phyloP scores from a whole-genome alignment of 1,284 basidiomycete species.

The Sanghuangporus sanghuang region DNA sequence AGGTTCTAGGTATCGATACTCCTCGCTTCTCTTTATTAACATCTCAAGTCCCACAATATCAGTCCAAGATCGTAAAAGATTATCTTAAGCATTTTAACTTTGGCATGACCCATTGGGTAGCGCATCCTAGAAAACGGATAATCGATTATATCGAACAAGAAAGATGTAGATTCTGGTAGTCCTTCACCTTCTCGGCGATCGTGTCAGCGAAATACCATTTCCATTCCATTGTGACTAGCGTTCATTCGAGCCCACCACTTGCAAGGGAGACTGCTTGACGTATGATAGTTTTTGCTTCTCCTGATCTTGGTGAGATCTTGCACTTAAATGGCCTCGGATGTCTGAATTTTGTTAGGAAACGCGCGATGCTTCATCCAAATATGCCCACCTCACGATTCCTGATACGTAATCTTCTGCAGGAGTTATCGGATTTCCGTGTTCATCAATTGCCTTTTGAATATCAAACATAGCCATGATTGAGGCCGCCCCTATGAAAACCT shows the following conservation, averaged over 20 bases:
- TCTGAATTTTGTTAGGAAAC: background rate
- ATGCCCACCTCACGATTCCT: background rate
- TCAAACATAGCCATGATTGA: constrained; percentile 11
- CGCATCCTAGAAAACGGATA: too few relatives aligned
- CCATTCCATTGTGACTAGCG: background rate
- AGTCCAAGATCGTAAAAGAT: too few relatives aligned
- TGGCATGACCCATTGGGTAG: background rate
- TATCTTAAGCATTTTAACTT: too few relatives aligned
- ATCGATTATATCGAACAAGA: too few relatives aligned
- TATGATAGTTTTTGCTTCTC: background rate
- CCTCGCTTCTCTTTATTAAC: too few relatives aligned
- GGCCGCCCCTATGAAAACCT: constrained; percentile 10
- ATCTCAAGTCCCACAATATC: too few relatives aligned
- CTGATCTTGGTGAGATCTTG: background rate
- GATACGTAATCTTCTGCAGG: constrained; percentile 2
- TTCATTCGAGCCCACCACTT: background rate
- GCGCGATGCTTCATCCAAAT: background rate
- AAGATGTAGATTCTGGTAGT: background rate
- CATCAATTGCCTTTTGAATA: constrained; percentile 10
- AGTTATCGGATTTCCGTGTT: constrained; percentile 3
- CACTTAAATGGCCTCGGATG: constrained; percentile 1
- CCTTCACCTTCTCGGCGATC: background rate
- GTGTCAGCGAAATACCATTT: background rate
- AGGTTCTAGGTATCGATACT: too few relatives aligned
- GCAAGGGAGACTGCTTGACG: background rate